Percentiles rank a stretch among this genome's conserved stretches.
phyloP scores from a whole-genome alignment of 2,329 filamentous ascomycete genomes.

The Daldinia sp. region DNA sequence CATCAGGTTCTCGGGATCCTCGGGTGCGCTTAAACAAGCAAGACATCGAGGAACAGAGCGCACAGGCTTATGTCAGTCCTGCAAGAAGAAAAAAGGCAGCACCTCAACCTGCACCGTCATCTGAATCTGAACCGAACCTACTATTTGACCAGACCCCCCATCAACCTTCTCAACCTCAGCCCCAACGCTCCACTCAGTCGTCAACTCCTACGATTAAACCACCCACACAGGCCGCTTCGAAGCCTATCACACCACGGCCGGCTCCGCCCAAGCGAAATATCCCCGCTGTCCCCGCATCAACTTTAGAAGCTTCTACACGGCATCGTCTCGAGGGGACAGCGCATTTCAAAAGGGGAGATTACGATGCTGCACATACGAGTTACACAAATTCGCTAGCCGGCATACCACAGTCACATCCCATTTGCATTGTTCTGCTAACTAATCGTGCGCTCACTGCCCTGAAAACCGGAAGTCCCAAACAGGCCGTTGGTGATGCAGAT shows the following conservation, averaged over 20 bases:
- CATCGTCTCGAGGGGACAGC: conserved; percentile 83
- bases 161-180: conserved; percentile 38
- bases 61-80: conserved; percentile 87
- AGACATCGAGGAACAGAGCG: conserved; percentile 78
- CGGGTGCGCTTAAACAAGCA: conserved; percentile 74
- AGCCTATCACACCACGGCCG: conserved; percentile 56
- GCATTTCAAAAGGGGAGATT: conserved; percentile 95
- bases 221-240: conserved; percentile 53
- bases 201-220: conserved; percentile 49
- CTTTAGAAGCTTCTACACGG: conserved; percentile 77
- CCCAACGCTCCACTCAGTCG: conserved; percentile 44
- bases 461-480: conserved; percentile 91
- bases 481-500: conserved; percentile 85
- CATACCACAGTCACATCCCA: conserved; percentile 80
- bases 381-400: conserved; percentile 80
- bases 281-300: conserved; percentile 73
- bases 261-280: conserved; percentile 60
- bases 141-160: conserved; percentile 62
- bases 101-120: conserved; percentile 55
- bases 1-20: conserved; percentile 56
- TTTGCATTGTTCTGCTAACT: conserved; percentile 87
- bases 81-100: conserved; percentile 77
- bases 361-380: conserved; percentile 81
- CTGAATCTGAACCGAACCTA: conserved; percentile 66
- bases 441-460: conserved; percentile 90